phyloP scores from a whole-genome alignment of 306 rosid species.

The Cucumis cinereus region DNA sequence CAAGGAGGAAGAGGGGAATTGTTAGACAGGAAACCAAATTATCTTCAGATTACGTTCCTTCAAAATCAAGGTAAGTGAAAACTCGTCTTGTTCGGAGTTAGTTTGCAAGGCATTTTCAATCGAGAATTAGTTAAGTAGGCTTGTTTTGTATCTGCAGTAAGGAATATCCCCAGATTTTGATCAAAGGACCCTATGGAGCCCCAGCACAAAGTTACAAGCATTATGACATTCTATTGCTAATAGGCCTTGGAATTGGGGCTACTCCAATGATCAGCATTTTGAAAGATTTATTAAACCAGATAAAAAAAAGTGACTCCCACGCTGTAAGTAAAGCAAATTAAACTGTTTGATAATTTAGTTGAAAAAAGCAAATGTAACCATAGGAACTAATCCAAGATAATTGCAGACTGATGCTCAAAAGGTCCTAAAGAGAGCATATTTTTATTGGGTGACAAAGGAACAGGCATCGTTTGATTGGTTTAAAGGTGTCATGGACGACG shows the following conservation, averaged over 20 bases:
- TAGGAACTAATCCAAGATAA: not conserved
- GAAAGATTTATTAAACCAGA: slow-evolving; percentile 44
- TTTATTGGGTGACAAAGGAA: slow-evolving; percentile 67
- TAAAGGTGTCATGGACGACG: slow-evolving; percentile 69
- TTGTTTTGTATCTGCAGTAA: not conserved
- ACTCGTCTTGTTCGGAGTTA: not conserved
- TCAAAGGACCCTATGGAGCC: slow-evolving; percentile 74
- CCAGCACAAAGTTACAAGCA: slow-evolving; percentile 51
- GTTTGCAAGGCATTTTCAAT: not conserved
- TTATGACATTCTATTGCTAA: slow-evolving; percentile 50
- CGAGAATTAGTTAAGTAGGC: not conserved
- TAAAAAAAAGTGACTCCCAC: slow-evolving; percentile 20
- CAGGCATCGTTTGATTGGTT: slow-evolving; percentile 74
- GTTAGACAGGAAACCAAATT: slow-evolving; percentile 46
- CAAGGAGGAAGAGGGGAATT: slow-evolving; percentile 22
- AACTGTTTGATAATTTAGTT: not conserved
- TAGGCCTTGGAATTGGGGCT: slow-evolving; percentile 68
- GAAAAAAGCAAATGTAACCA: not conserved
- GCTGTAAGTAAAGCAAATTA: not conserved
- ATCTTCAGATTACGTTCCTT: not conserved
- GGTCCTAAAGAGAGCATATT: slow-evolving; percentile 45
- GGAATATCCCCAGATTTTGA: slow-evolving; percentile 40
- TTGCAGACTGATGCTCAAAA: slow-evolving; percentile 9
- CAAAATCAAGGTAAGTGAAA: slow-evolving; percentile 20
- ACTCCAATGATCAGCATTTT: slow-evolving; percentile 65